A percentile compares a stretch with the other conserved stretches of the same genome.
Conservation (phyloP, 441 rosid genomes). For the Gossypium gossypioides region DNA sequence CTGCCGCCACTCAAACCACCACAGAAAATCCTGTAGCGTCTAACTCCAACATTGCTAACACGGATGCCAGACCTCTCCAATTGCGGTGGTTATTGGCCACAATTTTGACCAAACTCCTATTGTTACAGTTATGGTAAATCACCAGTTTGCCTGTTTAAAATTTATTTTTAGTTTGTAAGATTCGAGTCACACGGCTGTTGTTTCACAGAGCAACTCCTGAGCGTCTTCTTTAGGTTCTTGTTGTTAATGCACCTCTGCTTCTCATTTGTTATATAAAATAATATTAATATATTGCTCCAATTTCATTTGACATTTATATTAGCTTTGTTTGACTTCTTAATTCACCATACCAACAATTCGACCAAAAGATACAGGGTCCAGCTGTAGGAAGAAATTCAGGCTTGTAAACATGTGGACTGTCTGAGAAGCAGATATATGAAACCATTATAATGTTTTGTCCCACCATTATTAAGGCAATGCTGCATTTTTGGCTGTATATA, state of each 20-base stretch:
- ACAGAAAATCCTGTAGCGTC: conserved; percentile 3
- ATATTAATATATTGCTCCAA: neutral
- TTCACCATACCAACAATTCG: neutral
- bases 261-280: neutral
- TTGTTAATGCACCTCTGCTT: neutral
- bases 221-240: neutral
- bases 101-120: conserved; percentile 24
- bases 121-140: conserved; percentile 19
- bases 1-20: conserved; percentile 20
- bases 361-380: too few relatives aligned
- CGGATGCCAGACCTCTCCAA: conserved; percentile 13
- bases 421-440: neutral
- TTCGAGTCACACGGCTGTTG: neutral
- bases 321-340: neutral
- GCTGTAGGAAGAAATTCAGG: too few relatives aligned
- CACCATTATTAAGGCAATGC: neutral
- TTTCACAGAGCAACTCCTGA: neutral
- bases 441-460: neutral
- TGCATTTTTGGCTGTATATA: neutral
- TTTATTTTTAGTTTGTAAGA: neutral
- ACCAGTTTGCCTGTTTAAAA: conserved; percentile 5
- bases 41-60: conserved; percentile 22
- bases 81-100: conserved; percentile 28
- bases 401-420: neutral
- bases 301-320: neutral